Percentiles rank a stretch among this genome's conserved stretches.
These are phyloP conservation scores for Mycena vitilis DNA, from an alignment of 768 basidiomycete genomes.

Conservation along the genomic window DNA sequence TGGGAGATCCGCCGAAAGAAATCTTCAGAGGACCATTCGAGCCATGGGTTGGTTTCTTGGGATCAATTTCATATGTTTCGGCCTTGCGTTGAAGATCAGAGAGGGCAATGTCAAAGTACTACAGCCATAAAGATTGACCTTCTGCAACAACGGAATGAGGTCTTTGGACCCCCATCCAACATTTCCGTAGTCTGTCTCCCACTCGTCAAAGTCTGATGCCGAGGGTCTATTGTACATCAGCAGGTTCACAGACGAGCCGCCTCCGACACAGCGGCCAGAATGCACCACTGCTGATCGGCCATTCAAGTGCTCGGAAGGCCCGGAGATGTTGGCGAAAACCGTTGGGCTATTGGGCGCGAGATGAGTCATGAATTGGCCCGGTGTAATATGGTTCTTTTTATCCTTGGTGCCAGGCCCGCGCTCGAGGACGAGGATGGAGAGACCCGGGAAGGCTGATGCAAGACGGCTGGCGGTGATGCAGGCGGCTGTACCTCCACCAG, in stretches of 20 bases:
- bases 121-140: conserved; percentile 28
- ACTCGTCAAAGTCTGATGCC: conserved; percentile 41
- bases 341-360: conserved; percentile 46
- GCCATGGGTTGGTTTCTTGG: not conserved
- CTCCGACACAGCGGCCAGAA: conserved; percentile 53
- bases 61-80: not conserved
- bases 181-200: conserved; percentile 37
- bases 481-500: too few species aligned
- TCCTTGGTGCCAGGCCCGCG: conserved; percentile 49
- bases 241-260: conserved; percentile 58
- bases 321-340: conserved; percentile 46
- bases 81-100: not conserved
- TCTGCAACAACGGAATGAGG: conserved; percentile 41
- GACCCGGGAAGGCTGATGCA: too few species aligned
- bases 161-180: conserved; percentile 42
- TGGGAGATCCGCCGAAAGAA: not conserved
- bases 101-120: too few species aligned
- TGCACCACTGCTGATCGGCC: conserved; percentile 46
- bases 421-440: too few species aligned
- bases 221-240: conserved; percentile 35
- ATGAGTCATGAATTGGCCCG: conserved; percentile 49
- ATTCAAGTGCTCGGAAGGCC: conserved; percentile 41
- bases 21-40: not conserved
- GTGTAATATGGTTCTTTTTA: conserved; percentile 49
- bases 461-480: too few species aligned